Evolutionary conservation across 2,329 filamentous ascomycete species (phyloP).

Genomic region (Paraphoma sp.): DNA sequence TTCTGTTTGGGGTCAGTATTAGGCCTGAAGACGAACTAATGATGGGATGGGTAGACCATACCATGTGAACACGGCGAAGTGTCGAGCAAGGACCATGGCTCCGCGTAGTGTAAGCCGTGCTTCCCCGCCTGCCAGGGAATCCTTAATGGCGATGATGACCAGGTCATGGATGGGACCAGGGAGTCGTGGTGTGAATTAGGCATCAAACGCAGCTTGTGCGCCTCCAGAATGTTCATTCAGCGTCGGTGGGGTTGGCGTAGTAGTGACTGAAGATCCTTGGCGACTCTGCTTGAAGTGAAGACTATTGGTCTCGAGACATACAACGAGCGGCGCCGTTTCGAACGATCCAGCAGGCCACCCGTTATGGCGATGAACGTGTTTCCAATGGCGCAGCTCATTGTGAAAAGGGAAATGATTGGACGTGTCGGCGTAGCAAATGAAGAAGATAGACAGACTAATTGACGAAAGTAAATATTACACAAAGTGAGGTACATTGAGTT

Average conservation of each 20-base stretch:
- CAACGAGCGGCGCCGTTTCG: background rate
- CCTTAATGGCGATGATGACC: too few relatives aligned
- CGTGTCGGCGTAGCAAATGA: background rate
- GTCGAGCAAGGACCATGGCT: too few relatives aligned
- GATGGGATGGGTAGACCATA: too few relatives aligned
- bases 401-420: background rate
- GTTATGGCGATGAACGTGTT: constrained; percentile 5
- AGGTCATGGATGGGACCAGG: too few relatives aligned
- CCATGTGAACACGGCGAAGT: too few relatives aligned
- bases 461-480: background rate
- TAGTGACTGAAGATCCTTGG: background rate
- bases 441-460: background rate
- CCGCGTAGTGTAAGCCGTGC: too few relatives aligned
- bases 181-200: too few relatives aligned
- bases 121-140: too few relatives aligned
- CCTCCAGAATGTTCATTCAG: background rate
- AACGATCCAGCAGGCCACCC: constrained; percentile 4
- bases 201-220: too few relatives aligned
- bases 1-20: too few relatives aligned
- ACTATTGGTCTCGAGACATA: constrained; percentile 1
- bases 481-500: too few relatives aligned
- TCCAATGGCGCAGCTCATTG: constrained; percentile 5
- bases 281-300: background rate
- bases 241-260: background rate
- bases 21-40: too few relatives aligned